phyloP scores from a whole-genome alignment of 768 basidiomycete genomes.

The Dacryopinax spathularia region DNA sequence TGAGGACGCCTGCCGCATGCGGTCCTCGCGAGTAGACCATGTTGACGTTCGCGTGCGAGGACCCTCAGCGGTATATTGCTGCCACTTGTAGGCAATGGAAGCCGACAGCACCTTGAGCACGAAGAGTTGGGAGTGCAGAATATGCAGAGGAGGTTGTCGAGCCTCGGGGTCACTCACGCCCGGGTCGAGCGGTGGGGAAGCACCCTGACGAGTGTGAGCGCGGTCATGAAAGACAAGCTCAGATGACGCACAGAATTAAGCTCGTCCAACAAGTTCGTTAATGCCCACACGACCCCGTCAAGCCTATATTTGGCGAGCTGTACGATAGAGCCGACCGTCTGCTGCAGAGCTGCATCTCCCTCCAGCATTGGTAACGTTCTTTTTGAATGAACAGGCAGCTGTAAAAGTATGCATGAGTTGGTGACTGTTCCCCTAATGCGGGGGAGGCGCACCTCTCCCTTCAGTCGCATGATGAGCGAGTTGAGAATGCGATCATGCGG shows the following conservation, averaged over 20 bases:
- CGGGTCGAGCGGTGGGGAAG: slow-evolving; percentile 13
- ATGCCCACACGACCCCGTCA: slow-evolving; percentile 63
- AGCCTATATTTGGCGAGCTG: slow-evolving; percentile 63
- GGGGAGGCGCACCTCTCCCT: not conserved
- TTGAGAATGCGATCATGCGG: not conserved
- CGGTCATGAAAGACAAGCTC: slow-evolving; percentile 8
- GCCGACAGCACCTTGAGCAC: slow-evolving; percentile 67
- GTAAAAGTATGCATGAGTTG: not conserved
- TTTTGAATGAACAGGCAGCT: slow-evolving; percentile 83
- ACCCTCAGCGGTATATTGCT: slow-evolving; percentile 7
- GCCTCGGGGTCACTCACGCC: not conserved
- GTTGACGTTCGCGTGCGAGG: not conserved
- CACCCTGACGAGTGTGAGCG: not conserved
- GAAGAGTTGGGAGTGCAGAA: slow-evolving; percentile 76
- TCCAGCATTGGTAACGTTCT: slow-evolving; percentile 57
- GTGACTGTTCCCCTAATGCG: not conserved
- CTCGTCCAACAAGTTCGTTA: slow-evolving; percentile 65
- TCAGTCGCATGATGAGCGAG: not conserved
- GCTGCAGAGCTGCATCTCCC: slow-evolving; percentile 55
- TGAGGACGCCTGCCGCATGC: not conserved
- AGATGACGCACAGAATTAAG: slow-evolving; percentile 47
- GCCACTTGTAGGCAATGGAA: slow-evolving; percentile 68
- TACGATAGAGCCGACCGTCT: slow-evolving; percentile 65
- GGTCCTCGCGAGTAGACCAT: not conserved
- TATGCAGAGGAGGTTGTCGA: slow-evolving; percentile 46